Base-by-base conservation (phyloP, 108 stramenopile species). In the Nannochloropsis granulata region DNA sequence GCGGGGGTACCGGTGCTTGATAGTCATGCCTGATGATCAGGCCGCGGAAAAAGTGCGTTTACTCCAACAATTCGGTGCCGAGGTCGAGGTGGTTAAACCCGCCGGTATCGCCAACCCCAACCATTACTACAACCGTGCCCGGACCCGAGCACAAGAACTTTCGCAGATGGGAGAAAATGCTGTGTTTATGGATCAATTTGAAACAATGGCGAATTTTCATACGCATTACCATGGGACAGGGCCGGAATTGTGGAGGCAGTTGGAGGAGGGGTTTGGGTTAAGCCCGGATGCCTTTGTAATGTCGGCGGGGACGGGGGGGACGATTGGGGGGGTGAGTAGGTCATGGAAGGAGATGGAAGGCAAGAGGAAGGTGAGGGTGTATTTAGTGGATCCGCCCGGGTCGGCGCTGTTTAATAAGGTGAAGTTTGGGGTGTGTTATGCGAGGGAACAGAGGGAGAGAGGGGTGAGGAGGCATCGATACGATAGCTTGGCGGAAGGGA, bases 1-100 rank as follows among this genome's bases (percentile, higher is more conserved):
- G 79, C 89, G 92, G 44, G 96, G 95, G 56, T 96, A 94, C 86
- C 86, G 88, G 12, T 95, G 92, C 87, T 87, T 96, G 21, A 94
- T 97, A 12, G 95, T 97, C 80, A 89, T 97, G 92, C 96, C 98
- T 23, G 98, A 98, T 85, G 98, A 98, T 89, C 95, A 95, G 91
- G 93, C 94, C 24, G 86, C 86, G 19, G 95, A 96, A 86, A 98
- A 98, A 84, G 86, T 89, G 81, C 81, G 85, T 11, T 91, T 95
- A 43, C 79, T 98, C 79, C 26, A 86, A 34, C 87, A 90, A 43
- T 85, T 95, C 84, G 96, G 96, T 23, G 95, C 94, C 19, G 89
- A 93, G 9, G 95, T 97, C 13, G 83, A 91, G 23, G 93, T 95
- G 23, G 96, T 96, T 9, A 92, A 91, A 46, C 94, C 92, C 23